A percentile compares a stretch with the other conserved stretches of the same genome.
Conservation (phyloP, 176 grass and related monocot genomes). For the Luzula sylvatica region DNA sequence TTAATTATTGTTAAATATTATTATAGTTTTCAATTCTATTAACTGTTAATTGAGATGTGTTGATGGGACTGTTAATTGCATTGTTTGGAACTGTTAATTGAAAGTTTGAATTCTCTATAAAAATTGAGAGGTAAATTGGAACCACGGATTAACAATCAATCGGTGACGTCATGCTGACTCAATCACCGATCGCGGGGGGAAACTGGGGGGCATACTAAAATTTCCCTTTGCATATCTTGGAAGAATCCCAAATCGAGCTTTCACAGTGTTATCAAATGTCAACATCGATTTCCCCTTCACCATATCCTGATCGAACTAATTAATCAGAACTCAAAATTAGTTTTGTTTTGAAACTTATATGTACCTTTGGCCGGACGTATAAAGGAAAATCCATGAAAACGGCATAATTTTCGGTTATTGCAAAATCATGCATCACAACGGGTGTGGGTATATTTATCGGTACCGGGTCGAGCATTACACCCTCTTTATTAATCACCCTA, state of each 20-base stretch:
- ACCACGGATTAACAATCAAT: no score
- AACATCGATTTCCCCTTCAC: constrained; percentile 75
- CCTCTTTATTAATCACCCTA: constrained; percentile 70
- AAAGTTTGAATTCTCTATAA: no score
- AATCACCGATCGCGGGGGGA: no score
- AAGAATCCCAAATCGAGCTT: constrained; percentile 75
- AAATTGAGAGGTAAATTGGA: no score
- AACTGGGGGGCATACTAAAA: no score
- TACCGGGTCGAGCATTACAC: constrained; percentile 72
- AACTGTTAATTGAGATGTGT: no score
- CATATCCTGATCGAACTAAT: constrained; percentile 36
- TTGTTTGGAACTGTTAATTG: no score
- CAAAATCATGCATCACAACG: constrained; percentile 96
- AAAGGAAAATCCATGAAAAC: constrained; percentile 88
- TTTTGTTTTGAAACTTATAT: no score
- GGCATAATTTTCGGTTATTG: constrained; percentile 76
- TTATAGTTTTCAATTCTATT: no score
- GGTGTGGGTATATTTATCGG: constrained; percentile 78
- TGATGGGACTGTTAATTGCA: no score
- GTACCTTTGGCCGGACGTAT: constrained; percentile 65
- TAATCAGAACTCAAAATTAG: not conserved
- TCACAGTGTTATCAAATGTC: constrained; percentile 66
- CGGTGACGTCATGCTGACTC: no score
- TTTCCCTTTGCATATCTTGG: constrained; percentile 56
- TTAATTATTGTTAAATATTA: no score